Percentiles rank a stretch among this genome's conserved stretches.
Evolutionary conservation across 2,329 filamentous ascomycete genomes (phyloP).

Genomic region (Metarhizium humberi): DNA sequence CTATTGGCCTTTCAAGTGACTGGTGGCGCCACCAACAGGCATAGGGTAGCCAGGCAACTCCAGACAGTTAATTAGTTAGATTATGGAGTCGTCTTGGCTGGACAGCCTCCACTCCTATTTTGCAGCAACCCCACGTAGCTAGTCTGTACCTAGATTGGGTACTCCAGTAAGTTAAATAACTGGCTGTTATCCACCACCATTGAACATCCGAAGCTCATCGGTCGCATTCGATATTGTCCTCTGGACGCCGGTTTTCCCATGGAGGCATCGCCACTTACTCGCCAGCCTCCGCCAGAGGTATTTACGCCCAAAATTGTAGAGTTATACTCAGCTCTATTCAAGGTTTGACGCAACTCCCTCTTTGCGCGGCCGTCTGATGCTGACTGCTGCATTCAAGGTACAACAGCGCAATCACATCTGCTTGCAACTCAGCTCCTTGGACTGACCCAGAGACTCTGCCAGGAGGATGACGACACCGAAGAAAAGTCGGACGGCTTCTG

Average conservation of each 20-base stretch:
- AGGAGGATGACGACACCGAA: conserved; percentile 52
- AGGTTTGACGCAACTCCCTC: conserved; percentile 34
- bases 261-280: conserved; percentile 88
- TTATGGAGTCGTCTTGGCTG: no score
- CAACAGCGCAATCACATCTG: conserved; percentile 4
- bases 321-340: conserved; percentile 80
- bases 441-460: conserved; percentile 16
- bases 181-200: not conserved
- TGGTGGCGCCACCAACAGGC: no score
- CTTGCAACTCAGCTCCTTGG: conserved; percentile 11
- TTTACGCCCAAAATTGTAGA: conserved; percentile 93
- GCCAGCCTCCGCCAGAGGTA: conserved; percentile 78
- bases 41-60: no score
- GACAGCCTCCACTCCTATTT: no score
- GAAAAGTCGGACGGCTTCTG: conserved; percentile 87
- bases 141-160: not conserved
- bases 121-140: no score
- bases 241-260: conserved; percentile 33
- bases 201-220: not conserved
- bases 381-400: conserved; percentile 16
- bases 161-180: not conserved
- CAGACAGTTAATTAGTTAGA: no score
- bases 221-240: not conserved
- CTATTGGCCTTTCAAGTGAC: no score
- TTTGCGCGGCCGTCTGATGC: not conserved